Evolutionary conservation across 192 early-diverging fungal genomes (phyloP).

Genomic region (Backusella luteola): DNA sequence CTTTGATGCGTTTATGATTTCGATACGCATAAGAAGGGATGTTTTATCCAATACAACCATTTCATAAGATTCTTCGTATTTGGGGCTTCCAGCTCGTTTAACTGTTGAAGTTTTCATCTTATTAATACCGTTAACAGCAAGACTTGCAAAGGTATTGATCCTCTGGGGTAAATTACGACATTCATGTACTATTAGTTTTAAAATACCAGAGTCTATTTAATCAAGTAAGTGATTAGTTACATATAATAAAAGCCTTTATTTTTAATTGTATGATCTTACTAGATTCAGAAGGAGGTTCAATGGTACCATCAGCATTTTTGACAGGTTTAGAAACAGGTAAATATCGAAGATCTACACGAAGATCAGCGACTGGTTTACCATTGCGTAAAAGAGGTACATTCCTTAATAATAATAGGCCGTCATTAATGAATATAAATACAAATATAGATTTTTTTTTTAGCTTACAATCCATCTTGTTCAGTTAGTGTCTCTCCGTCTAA

Average conservation of each 20-base stretch:
- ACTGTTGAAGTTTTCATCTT: constrained; percentile 53
- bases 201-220: constrained; percentile 53
- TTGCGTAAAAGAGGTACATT: constrained; percentile 24
- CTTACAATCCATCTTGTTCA: constrained; percentile 32
- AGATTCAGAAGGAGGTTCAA: constrained; percentile 47
- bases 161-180: constrained; percentile 47
- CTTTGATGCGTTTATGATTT: constrained; percentile 49
- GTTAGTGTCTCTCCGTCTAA: constrained; percentile 13
- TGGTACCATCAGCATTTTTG: constrained; percentile 41
- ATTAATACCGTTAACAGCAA: constrained; percentile 44
- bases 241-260: neutral
- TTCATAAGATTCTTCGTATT: constrained; percentile 66
- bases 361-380: constrained; percentile 31
- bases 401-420: neutral
- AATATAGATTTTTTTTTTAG: neutral
- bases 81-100: constrained; percentile 68
- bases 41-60: constrained; percentile 71
- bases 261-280: constrained; percentile 26
- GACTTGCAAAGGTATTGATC: constrained; percentile 45
- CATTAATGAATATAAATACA: neutral
- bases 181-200: constrained; percentile 55
- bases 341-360: constrained; percentile 37
- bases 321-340: constrained; percentile 39
- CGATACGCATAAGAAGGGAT: constrained; percentile 51
- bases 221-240: neutral